These are phyloP conservation scores for Chlamydomonas reinhardtii DNA, from an alignment of 163 green algal species.

Conservation along the genomic window DNA sequence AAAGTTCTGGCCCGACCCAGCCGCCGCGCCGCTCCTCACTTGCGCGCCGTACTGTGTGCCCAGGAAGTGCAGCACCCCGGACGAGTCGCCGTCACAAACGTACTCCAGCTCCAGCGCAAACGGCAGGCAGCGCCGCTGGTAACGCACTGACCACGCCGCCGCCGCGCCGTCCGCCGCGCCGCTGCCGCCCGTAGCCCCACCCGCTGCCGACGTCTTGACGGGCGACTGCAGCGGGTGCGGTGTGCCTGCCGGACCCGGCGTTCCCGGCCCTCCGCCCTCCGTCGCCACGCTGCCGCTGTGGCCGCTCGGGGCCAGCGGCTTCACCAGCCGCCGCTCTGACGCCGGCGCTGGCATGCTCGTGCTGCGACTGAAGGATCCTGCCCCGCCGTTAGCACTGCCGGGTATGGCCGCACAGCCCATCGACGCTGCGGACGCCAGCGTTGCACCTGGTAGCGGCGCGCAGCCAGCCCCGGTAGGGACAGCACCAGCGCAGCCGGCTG, in stretches of 20 bases:
- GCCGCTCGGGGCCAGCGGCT: not conserved
- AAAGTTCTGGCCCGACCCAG: too few relatives aligned
- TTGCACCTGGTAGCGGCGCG: too few relatives aligned
- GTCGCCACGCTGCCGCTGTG: too few relatives aligned
- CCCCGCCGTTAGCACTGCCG: not conserved
- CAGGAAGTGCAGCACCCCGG: conserved; percentile 82
- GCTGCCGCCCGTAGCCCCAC: not conserved
- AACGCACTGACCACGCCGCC: conserved; percentile 21
- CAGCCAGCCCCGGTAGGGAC: not conserved
- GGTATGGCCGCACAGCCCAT: too few relatives aligned
- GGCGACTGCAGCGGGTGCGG: too few relatives aligned
- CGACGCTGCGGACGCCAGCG: too few relatives aligned
- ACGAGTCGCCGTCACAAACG: conserved; percentile 83
- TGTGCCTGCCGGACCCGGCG: too few relatives aligned
- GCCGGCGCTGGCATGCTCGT: not conserved
- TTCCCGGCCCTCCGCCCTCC: too few relatives aligned
- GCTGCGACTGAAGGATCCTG: not conserved
- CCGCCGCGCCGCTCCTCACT: not conserved
- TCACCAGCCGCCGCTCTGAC: conserved; percentile 27
- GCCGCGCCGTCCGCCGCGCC: not conserved
- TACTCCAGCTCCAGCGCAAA: conserved; percentile 81
- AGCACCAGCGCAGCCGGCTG: not conserved
- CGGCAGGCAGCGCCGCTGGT: conserved; percentile 44
- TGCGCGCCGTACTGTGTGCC: conserved; percentile 74
- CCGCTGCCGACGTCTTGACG: too few relatives aligned